These are phyloP conservation scores for Pseudogymnoascus pannorum DNA, from an alignment of 2,329 filamentous ascomycete species.

Conservation along the genomic window DNA sequence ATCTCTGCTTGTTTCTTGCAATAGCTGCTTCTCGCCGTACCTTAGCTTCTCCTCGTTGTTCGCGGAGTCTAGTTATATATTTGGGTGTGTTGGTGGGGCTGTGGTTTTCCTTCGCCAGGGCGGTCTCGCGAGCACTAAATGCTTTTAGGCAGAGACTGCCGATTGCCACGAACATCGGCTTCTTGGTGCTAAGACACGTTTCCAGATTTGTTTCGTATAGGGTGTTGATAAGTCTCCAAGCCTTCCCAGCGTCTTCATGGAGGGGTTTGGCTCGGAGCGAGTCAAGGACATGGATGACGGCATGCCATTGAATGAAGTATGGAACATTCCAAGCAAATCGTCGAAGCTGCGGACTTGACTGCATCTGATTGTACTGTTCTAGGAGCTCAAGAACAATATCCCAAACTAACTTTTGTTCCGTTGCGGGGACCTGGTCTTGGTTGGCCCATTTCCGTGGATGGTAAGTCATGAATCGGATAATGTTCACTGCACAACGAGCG, in stretches of 20 bases:
- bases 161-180: slow-evolving; percentile 12
- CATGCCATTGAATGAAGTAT: slow-evolving; percentile 22
- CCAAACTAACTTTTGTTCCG: slow-evolving; percentile 20
- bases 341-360: slow-evolving; percentile 23
- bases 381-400: slow-evolving; percentile 27
- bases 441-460: slow-evolving; percentile 17
- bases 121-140: slow-evolving; percentile 12
- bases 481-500: slow-evolving; percentile 4
- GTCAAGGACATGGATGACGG: slow-evolving; percentile 22
- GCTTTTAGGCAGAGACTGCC: slow-evolving; percentile 13
- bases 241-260: slow-evolving; percentile 23
- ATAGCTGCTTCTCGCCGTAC: slow-evolving; percentile 11
- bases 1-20: background rate
- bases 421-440: slow-evolving; percentile 14
- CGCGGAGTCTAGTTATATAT: slow-evolving; percentile 20
- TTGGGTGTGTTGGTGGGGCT: slow-evolving; percentile 12
- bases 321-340: slow-evolving; percentile 16
- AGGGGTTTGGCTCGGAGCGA: slow-evolving; percentile 20
- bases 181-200: slow-evolving; percentile 9
- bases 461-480: slow-evolving; percentile 17
- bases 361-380: slow-evolving; percentile 27
- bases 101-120: slow-evolving; percentile 13
- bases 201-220: slow-evolving; percentile 27
- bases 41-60: slow-evolving; percentile 20
- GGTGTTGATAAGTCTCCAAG: slow-evolving; percentile 27